Base-by-base conservation (phyloP, 2,329 filamentous ascomycete genomes). In the Nigrograna mackinnonii region DNA sequence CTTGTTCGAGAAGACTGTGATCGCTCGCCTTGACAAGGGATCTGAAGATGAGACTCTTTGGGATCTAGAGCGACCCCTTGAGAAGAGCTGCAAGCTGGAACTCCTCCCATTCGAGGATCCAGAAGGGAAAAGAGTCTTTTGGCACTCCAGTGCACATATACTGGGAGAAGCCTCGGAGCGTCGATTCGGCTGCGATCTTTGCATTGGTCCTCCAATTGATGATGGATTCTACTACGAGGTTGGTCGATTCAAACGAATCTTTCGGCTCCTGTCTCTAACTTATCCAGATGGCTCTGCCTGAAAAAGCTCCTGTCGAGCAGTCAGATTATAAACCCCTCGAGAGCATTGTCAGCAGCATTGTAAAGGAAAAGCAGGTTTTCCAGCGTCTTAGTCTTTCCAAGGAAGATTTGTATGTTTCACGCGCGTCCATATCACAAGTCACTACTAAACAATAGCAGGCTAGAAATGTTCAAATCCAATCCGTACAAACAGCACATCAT, bases 401-500 rank as follows among this genome's bases (percentile, higher is more conserved):
- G 74, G 87, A 92, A 41, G 86, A 97, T 55, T 79, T 97, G 48
- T 62, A 49, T 49, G 58, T 39, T 13, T 14, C n/a, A 2, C 17
- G 21, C 14, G 7, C 14, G n/a, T 12, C 7, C 17, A 5, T 28
- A 6, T 24, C 11, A 19, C 4, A 24, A 22, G 12, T 24, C 31
- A n/a, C n/a, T 26, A 30, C 40, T 41, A 30, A 24, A 11, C 20
- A 28, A 12, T n/a, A 21, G 13, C 20, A 62, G 58, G 37, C 82
- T 94, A 39, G 90, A 96, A 68, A 96, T 97, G 89, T 97, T 97
- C 77, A 83, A 85, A 58, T 95, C 95, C 79, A 96, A 95, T 80
- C 94, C 94, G 69, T 97, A 96, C 79, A 97, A 99, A 82, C 85
- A 95, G 68, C 89, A 96, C 70, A 95, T 97, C 70, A 97, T 99